phyloP scores from a whole-genome alignment of 2,329 filamentous ascomycete genomes.

The Fonsecaea multimorphosa region DNA sequence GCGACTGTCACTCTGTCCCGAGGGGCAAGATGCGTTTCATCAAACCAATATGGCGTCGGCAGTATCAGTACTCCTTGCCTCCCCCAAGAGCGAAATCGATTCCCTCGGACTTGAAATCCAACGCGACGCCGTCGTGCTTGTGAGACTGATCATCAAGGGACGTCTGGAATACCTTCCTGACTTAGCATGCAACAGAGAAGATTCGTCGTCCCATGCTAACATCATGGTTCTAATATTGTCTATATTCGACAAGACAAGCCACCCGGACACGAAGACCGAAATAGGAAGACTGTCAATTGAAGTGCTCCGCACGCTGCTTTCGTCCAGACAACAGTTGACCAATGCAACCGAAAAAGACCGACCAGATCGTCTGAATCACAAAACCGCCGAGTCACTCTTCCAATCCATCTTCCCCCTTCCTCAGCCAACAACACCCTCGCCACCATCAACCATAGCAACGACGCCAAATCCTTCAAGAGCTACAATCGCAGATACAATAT shows the following conservation, averaged over 20 bases:
- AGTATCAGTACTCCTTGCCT: constrained; percentile 14
- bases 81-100: constrained; percentile 17
- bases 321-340: not conserved
- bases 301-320: constrained; percentile 27
- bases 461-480: not conserved
- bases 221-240: not conserved
- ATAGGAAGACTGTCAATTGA: constrained; percentile 31
- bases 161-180: constrained; percentile 7
- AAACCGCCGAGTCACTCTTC: not conserved
- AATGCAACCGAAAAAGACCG: not conserved
- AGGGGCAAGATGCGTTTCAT: constrained; percentile 27
- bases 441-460: not conserved
- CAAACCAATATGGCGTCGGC: constrained; percentile 6
- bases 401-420: not conserved
- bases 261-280: constrained; percentile 25
- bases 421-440: not conserved
- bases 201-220: not conserved
- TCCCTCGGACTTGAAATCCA: constrained; percentile 23
- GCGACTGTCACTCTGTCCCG: constrained; percentile 27
- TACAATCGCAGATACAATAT: constrained; percentile 22
- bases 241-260: constrained; percentile 26
- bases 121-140: constrained; percentile 22
- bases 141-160: constrained; percentile 31
- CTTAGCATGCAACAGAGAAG: not conserved
- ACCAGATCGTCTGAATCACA: not conserved